Base-by-base conservation (phyloP, 305 asterid species). In the Withania somnifera region DNA sequence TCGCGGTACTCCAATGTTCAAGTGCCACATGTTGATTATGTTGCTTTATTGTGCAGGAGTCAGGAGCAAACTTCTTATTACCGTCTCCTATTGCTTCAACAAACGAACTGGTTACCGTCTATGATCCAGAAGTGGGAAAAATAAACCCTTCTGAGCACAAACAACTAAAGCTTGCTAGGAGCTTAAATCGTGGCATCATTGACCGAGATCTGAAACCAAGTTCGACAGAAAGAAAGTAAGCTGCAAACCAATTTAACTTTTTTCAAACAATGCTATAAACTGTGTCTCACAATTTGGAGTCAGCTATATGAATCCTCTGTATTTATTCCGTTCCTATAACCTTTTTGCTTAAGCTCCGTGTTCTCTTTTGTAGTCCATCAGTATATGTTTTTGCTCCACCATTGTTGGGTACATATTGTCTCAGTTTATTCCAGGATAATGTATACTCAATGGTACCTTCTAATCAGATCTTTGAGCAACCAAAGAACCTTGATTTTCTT, bases 181-280 rank as follows among this genome's bases (percentile, higher is more conserved):
- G 98, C 90, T 91, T 95, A 75, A 95, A 90, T 84, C 99, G 99
- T 81, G 99, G 99, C 83, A 95, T 95, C 83, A 95, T 95, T 82
- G 99, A 95, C 84, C 91, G 96, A 86, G 99, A 95, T 90, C 98
- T 95, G 68, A 95, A 95, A 82, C 99, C 99, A 69, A 95, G 98
- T 90, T 51, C 81, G 66, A 86, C 97, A 24, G 98, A 95, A 82
- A 90, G 98, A 86, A 95, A 94, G 99, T 93, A 89, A 89, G 97
- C 83, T 82, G 84, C 64, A 52, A 20, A 84, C 64, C 42, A 47
- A 9, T 30, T 68, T 26, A n/a, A 80, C 28, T 26, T 1, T 32
- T 64, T 38, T 47, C 38, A 50, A 50, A 15, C 45, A 17, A 75
- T 75, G n/a, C 63, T 50, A 17, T 75, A 45, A 75, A 75, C 7